These are phyloP conservation scores for Cryptosporidium ryanae DNA, from an alignment of 169 alveolate species.

Conservation along the genomic window DNA sequence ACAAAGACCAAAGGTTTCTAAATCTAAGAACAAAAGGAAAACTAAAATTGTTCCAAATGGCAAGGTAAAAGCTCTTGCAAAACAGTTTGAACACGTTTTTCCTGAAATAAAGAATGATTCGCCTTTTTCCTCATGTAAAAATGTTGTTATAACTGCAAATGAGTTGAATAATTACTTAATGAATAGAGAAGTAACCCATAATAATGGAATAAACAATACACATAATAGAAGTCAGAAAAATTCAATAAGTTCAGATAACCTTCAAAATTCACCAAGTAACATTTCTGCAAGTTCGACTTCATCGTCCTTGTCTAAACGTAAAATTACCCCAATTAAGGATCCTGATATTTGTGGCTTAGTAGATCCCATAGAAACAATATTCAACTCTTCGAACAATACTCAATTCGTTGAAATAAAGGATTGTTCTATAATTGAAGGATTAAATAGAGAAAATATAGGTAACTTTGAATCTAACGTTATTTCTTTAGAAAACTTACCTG, in stretches of 20 bases:
- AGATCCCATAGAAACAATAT: slow-evolving; percentile 56
- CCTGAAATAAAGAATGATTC: slow-evolving; percentile 13
- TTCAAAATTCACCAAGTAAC: not conserved
- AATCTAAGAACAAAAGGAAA: not conserved
- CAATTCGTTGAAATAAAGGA: not conserved
- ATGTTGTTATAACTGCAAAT: not conserved
- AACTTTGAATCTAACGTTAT: not conserved
- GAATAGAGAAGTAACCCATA: not conserved
- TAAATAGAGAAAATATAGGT: not conserved
- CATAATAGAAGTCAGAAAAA: not conserved
- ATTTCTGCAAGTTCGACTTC: not conserved
- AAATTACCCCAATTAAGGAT: slow-evolving; percentile 26
- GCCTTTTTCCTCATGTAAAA: not conserved
- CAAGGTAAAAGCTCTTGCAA: slow-evolving; percentile 69
- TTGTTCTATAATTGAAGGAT: not conserved
- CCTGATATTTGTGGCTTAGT: slow-evolving; percentile 42
- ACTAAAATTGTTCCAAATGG: slow-evolving; percentile 46
- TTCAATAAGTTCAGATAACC: not conserved
- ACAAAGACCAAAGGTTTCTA: not conserved
- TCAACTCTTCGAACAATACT: not conserved
- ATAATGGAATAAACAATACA: not conserved
- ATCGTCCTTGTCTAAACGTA: not conserved
- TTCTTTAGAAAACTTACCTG: not conserved
- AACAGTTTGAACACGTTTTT: slow-evolving; percentile 32
- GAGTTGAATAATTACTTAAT: too few relatives aligned